Conservation (phyloP, 495 filamentous ascomycete species). For the Tuber umbilicatum region DNA sequence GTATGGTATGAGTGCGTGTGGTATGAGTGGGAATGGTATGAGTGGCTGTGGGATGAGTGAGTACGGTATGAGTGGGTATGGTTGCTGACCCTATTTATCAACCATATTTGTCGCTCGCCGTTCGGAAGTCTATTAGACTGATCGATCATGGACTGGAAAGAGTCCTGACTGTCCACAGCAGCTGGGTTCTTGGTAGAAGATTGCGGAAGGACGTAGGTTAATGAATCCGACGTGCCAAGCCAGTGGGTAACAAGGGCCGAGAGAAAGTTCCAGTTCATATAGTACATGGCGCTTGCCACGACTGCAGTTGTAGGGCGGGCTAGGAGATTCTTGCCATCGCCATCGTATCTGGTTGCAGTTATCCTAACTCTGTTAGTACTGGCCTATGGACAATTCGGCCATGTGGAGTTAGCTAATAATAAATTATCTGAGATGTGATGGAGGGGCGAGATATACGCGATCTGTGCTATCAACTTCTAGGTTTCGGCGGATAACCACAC, state of each 20-base stretch:
- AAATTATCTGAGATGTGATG: background rate
- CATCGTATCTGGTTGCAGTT: background rate
- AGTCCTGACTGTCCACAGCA: background rate
- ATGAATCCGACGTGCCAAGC: background rate
- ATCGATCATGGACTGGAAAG: background rate
- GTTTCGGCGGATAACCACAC: background rate
- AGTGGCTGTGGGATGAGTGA: too few relatives aligned
- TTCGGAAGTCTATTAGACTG: background rate
- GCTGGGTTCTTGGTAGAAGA: background rate
- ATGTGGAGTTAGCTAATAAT: background rate
- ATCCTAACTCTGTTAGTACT: background rate
- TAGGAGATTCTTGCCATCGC: background rate
- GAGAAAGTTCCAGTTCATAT: background rate
- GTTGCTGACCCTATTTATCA: background rate
- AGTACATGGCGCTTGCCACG: background rate
- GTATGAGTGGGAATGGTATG: background rate
- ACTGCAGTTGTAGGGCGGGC: background rate
- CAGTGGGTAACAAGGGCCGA: background rate
- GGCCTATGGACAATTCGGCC: background rate
- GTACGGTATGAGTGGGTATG: too few relatives aligned
- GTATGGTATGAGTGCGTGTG: too few relatives aligned
- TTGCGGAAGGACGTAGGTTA: background rate
- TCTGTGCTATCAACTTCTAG: background rate
- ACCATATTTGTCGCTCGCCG: background rate
- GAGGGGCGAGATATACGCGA: background rate